These are phyloP conservation scores for Torulaspora globosa DNA, from an alignment of 1,139 yeast species.

Conservation along the genomic window DNA sequence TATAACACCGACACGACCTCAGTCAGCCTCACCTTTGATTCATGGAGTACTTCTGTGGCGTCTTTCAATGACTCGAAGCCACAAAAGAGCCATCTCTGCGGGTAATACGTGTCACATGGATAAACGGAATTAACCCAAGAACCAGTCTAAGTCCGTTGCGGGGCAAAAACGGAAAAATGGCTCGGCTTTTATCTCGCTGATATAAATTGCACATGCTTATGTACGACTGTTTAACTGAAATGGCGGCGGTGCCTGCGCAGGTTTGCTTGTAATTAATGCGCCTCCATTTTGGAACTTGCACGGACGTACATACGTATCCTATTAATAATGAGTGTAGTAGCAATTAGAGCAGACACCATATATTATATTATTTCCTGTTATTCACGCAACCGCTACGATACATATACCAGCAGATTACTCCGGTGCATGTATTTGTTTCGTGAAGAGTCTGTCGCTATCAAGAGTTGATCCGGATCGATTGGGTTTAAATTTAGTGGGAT, in stretches of 20 bases:
- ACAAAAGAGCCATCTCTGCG: no score
- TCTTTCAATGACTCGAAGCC: no score
- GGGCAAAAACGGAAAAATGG: conserved; percentile 3
- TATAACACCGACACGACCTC: no score
- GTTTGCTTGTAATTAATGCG: background rate
- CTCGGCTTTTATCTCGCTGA: conserved; percentile 1
- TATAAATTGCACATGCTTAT: no score
- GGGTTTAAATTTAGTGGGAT: background rate
- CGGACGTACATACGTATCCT: background rate
- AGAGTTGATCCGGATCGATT: no score
- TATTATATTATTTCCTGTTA: background rate
- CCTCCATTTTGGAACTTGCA: background rate
- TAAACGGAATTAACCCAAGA: no score
- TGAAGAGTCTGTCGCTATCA: no score
- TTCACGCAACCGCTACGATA: background rate
- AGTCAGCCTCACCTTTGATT: no score
- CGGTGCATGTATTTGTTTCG: no score
- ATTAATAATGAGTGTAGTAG: background rate
- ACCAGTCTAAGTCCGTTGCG: background rate
- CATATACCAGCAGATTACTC: no score
- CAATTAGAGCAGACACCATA: background rate
- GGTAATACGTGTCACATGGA: background rate
- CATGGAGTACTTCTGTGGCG: no score
- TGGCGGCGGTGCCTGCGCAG: background rate
- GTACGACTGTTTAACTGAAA: conserved; percentile 2